Conservation (phyloP, 2,329 filamentous ascomycete species). For the Dissoconium aciculare region DNA sequence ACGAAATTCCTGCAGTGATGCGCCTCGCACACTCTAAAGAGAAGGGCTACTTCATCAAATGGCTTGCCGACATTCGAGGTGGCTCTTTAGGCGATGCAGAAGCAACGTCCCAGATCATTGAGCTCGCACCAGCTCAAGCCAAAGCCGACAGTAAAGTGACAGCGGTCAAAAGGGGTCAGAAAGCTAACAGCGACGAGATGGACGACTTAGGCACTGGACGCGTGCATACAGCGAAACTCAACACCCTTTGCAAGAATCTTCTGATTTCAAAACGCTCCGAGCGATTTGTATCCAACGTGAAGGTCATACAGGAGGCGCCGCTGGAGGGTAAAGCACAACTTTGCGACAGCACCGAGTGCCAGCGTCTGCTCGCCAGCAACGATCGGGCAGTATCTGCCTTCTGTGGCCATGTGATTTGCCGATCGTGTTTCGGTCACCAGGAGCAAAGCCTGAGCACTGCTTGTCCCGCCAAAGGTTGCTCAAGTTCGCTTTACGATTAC, state of each 20-base stretch:
- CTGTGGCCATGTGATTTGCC: conserved; percentile 41
- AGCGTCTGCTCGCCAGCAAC: no score
- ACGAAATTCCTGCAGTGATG: conserved; percentile 2
- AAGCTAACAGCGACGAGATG: conserved; percentile 3
- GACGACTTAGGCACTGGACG: conserved; percentile 1
- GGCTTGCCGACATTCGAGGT: conserved; percentile 12
- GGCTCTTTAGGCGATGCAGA: conserved; percentile 17
- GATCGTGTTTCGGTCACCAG: conserved; percentile 22
- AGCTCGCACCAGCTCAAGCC: conserved; percentile 3
- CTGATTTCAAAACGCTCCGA: conserved; percentile 12
- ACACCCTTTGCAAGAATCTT: conserved; percentile 10
- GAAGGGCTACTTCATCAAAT: conserved; percentile 7
- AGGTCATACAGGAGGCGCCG: conserved; percentile 3
- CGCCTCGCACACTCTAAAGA: conserved; percentile 5
- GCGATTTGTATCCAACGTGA: conserved; percentile 14
- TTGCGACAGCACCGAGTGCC: background rate
- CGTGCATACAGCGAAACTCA: conserved; percentile 8
- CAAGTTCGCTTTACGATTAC: conserved; percentile 24
- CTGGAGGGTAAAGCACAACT: background rate
- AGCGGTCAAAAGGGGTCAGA: background rate
- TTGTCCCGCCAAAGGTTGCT: conserved; percentile 31
- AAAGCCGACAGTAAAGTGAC: background rate
- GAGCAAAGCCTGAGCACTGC: conserved; percentile 15
- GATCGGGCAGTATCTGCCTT: conserved; percentile 26
- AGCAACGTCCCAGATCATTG: conserved; percentile 14